Evolutionary conservation across 2,329 filamentous ascomycete genomes (phyloP), one percentile per base, ranked within the genome.

Genomic region (Fusarium dimerum): DNA sequence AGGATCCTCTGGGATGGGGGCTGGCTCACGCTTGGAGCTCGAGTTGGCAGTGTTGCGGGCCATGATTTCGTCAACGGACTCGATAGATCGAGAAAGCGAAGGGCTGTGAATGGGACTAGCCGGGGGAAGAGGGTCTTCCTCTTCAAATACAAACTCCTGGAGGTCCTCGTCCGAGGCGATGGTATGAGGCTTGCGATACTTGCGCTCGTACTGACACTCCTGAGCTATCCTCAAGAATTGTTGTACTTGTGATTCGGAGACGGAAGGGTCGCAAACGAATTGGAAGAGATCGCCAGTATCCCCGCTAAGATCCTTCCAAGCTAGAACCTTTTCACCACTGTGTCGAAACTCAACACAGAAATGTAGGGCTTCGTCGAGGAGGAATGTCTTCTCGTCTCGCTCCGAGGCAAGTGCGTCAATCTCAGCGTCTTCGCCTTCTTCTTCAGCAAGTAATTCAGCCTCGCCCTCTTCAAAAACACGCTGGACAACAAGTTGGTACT

Each of bases 401-500:
- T 97, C 92, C 20, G 80, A 78, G 29, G 80, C 80, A 48, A 94
- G 79, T n/a, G 83, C 85, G 67, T 93, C 90, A 42, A 84, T 82
- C 52, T 84, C 88, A 44, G 82, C 87, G 75, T 96, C 89, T 57
- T 93, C 90, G 47, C 86, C 90, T 65, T 92, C 90, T 69, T 96
- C 93, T 63, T 96, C 93, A 42, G 88, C 92, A 40, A 96, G 76
- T 18, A 94, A 81, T 66, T 97, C 93, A 57, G 92, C 93, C 68
- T 99, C 94, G 50, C 94, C 94, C 74, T 99, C 94, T 69, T 99
- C 94, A 78, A 96, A 99, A 53, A 93, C 93, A 55, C 94, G 85
- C 71, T 99, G 94, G 40, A 97, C 84, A 40, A 97, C 93, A 12
- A 99, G 89, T 72, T 99, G 94, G 71, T 97, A 99, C 67, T 99